Base-by-base conservation (phyloP, 495 filamentous ascomycete species). In the Penicillium angulare region DNA sequence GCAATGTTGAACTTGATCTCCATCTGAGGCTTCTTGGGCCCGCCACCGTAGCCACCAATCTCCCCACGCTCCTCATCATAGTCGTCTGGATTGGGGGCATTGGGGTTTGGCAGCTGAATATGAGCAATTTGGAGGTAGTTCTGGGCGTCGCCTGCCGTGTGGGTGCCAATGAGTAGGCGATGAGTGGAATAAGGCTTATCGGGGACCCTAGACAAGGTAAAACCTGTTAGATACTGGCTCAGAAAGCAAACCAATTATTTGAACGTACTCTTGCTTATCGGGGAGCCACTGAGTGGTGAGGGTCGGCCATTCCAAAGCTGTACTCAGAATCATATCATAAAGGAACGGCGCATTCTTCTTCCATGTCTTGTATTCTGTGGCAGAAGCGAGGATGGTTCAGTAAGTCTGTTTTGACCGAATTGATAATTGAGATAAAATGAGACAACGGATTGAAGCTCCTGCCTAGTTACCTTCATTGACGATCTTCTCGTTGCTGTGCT, bases 311-410 rank as follows among this genome's bases (percentile, higher is more conserved):
- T 97, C 92, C 36, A 99, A 76, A 27, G 95, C 95, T 39, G 87
- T 92, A 60, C 93, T 92, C 24, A 96, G 72, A 49, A 97, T 92
- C 79, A 96, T 85, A 61, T 97, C 95, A 69, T 99, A 99, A 57
- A 99, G 87, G 68, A 97, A 97, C 3, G 92, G 91, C 55, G 90
- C 87, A 71, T 97, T 97, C 81, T 99, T 99, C 79, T 99, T 99
- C 95, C 95, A 99, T 55, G 90, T 96, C 67, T 99, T 99, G 80
- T 99, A 99, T 72, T 97, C 95, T 92, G 64, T 29, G n/a, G n/a
- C n/a, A n/a, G n/a, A n/a, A n/a, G n/a, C n/a, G n/a, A n/a, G 5
- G 21, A 18, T 15, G 15, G 48, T 16, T 8, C 5, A 32, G 5
- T 41, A 15, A 41, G 38, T 21, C n/a, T n/a, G n/a, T n/a, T n/a